Conservation (phyloP, 257 asterid species). For the Petrea volubilis region DNA sequence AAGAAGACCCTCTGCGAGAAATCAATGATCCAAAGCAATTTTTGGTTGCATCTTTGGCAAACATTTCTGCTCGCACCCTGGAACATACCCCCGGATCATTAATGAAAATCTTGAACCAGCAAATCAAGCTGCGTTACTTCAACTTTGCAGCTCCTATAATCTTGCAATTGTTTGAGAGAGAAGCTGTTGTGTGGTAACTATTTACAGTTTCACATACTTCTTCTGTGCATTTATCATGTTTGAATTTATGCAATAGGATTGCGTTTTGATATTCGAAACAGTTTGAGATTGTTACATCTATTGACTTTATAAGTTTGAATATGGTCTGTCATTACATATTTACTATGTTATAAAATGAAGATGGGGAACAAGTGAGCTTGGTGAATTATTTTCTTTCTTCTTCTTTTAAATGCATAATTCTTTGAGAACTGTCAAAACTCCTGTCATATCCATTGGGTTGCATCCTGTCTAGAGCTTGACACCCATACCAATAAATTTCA, state of each 20-base stretch:
- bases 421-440: not conserved
- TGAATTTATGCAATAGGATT: not conserved
- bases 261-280: not conserved
- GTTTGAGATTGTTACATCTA: not conserved
- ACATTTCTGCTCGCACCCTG: slow-evolving; percentile 72
- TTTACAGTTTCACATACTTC: slow-evolving; percentile 2
- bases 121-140: slow-evolving; percentile 76
- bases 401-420: not conserved
- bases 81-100: slow-evolving; percentile 57
- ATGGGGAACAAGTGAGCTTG: not conserved
- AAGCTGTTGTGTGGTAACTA: slow-evolving; percentile 37
- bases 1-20: slow-evolving; percentile 81
- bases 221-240: slow-evolving; percentile 2
- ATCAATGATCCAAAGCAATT: slow-evolving; percentile 84
- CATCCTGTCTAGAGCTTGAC: too few species aligned
- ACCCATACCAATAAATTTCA: too few species aligned
- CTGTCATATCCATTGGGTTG: not conserved
- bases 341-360: not conserved
- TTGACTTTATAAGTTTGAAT: not conserved
- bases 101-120: slow-evolving; percentile 63
- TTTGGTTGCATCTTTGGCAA: slow-evolving; percentile 69
- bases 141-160: slow-evolving; percentile 68
- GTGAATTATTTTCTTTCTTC: not conserved
- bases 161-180: slow-evolving; percentile 55
- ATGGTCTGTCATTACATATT: not conserved